These are phyloP conservation scores for Microbotryum violaceum DNA, from an alignment of 1,284 basidiomycete species.

Conservation along the genomic window DNA sequence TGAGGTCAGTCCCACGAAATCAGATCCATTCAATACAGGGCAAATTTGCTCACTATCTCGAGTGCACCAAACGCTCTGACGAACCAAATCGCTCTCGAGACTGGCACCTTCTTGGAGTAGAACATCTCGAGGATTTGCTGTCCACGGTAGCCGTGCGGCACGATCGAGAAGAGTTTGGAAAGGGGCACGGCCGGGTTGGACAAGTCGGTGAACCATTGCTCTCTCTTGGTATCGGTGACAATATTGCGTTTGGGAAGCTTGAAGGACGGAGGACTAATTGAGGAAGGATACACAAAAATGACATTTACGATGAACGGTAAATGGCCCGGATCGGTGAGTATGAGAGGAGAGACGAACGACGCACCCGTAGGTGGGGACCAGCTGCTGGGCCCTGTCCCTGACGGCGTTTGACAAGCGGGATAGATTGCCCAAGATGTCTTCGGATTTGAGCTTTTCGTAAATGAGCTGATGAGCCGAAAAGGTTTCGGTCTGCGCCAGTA, in stretches of 20 bases:
- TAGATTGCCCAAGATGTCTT: slow-evolving; percentile 55
- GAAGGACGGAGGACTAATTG: slow-evolving; percentile 48
- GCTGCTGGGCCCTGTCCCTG: slow-evolving; percentile 50
- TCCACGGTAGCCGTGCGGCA: slow-evolving; percentile 89
- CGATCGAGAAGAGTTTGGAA: slow-evolving; percentile 72
- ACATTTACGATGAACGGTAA: slow-evolving; percentile 53
- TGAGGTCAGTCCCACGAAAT: slow-evolving; percentile 41
- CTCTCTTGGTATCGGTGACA: slow-evolving; percentile 77
- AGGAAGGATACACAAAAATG: slow-evolving; percentile 47
- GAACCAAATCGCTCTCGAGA: slow-evolving; percentile 89
- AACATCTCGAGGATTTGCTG: slow-evolving; percentile 86
- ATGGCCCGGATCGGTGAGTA: slow-evolving; percentile 30
- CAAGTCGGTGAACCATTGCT: slow-evolving; percentile 83
- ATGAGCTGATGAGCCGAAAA: slow-evolving; percentile 52
- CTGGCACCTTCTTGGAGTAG: slow-evolving; percentile 68
- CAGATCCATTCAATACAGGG: slow-evolving; percentile 13
- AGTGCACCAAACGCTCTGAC: slow-evolving; percentile 88
- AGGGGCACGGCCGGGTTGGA: slow-evolving; percentile 83
- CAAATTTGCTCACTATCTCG: slow-evolving; percentile 54
- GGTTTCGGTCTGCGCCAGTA: slow-evolving; percentile 45
- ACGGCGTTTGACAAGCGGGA: slow-evolving; percentile 74
- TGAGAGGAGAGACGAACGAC: slow-evolving; percentile 2
- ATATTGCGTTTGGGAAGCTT: slow-evolving; percentile 81
- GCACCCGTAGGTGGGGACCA: slow-evolving; percentile 40
- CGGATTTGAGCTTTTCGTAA: slow-evolving; percentile 44